Evolutionary conservation across 1,139 yeast species (phyloP), one percentile per base, ranked within the genome.

Genomic region (Kluyveromyces marxianus): DNA sequence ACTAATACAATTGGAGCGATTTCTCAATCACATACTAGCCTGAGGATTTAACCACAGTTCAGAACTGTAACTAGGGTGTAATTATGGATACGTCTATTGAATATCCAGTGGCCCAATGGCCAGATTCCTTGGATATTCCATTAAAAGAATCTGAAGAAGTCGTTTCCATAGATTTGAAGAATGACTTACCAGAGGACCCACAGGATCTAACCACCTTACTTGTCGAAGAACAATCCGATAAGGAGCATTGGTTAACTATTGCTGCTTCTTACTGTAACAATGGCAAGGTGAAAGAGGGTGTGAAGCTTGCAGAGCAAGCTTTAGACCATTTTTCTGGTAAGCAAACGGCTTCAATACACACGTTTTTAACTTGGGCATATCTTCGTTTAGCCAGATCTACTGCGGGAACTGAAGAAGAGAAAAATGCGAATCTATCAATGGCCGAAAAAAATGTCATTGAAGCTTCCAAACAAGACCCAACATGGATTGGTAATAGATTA

Each of bases 161-260:
- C 53, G 92, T 83, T 50, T 74, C 80, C 48, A 78, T 85, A 53
- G 85, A 79, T 65, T 74, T 74, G 49, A 69, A 71, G 39, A 77
- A 77, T 40, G 97, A 90, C 60, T 71, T 90, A 50, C 95, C 96
- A 1, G 96, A 86, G 25, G 96, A 89, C 62, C 85, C 96, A 4
- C 75, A 79, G 45, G 97, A 92, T 59, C 72, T 92, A 55, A 81
- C 85, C 54, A 76, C 78, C 35, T 75, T 92, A 53, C 71, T 92
- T 54, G 83, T 83, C 51, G 87, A 85, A 52, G 97, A 89, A 66
- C 77, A 76, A 48, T 83, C 94, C 51, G 81, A 79, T 32, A 72
- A 77, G 44, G 81, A 82, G 59, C 86, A 80, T 67, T 92, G 98
- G 98, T 67, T 87, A 25, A 75, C 84, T 14, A 80, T 89, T 49